phyloP scores from a whole-genome alignment of 768 basidiomycete species.

The Gloeostereum incarnatum region DNA sequence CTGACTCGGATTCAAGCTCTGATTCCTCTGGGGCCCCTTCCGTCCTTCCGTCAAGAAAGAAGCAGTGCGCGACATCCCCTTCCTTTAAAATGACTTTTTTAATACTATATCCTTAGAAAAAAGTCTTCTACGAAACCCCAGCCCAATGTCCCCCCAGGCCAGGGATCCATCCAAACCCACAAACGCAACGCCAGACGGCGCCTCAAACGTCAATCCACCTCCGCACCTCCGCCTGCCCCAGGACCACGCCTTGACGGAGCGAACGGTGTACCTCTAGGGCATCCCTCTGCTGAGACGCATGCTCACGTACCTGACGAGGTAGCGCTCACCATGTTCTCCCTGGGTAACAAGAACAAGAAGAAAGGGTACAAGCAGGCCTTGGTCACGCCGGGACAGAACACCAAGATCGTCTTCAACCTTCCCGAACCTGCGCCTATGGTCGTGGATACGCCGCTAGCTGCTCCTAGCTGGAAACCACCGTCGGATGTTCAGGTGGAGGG shows the following conservation, averaged over 20 bases:
- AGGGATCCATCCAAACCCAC: constrained; percentile 10
- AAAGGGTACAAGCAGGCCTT: constrained; percentile 54
- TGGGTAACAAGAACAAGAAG: constrained; percentile 70
- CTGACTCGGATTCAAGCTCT: constrained; percentile 18
- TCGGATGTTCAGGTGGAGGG: constrained; percentile 46
- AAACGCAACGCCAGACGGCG: constrained; percentile 7
- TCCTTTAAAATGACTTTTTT: no score
- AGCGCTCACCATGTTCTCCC: constrained; percentile 36
- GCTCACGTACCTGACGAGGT: constrained; percentile 6
- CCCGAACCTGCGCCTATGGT: not conserved
- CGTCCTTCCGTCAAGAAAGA: constrained; percentile 10
- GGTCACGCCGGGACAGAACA: constrained; percentile 23
- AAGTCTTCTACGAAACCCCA: not conserved
- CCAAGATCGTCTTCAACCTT: constrained; percentile 45
- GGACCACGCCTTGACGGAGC: no score
- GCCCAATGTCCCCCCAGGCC: constrained; percentile 11
- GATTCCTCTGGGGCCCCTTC: constrained; percentile 17
- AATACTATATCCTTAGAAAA: constrained; percentile 8
- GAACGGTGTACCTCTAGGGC: constrained; percentile 40
- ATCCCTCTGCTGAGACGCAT: no score
- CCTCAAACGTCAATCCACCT: constrained; percentile 13
- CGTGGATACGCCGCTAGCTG: constrained; percentile 5
- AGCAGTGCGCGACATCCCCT: no score
- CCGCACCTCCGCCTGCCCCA: constrained; percentile 12
- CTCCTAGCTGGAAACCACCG: constrained; percentile 45